phyloP scores from a whole-genome alignment of 345 rosid species.

The Gossypioides kirkii region DNA sequence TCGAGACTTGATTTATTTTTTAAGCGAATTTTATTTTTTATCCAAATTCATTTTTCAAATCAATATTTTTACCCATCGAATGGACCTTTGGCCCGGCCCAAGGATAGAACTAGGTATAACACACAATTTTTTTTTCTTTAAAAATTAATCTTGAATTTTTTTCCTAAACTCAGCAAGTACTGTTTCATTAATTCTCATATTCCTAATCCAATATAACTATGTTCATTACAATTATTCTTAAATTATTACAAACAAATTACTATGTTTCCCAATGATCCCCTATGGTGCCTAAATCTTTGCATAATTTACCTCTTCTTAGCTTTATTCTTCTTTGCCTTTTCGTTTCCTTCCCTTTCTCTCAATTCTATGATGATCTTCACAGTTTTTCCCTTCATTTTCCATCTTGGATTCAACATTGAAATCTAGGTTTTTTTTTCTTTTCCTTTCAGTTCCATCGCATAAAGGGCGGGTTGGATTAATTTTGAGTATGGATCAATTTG shows the following conservation, averaged over 20 bases:
- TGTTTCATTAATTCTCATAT: background rate
- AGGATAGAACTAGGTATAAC: fast-evolving
- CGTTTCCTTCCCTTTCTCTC: constrained; percentile 8
- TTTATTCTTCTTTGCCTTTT: constrained; percentile 19
- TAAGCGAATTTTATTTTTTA: too few relatives aligned
- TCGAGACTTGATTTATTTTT: too few relatives aligned
- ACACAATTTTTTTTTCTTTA: background rate
- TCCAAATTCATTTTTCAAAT: fast-evolving
- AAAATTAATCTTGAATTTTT: constrained; percentile 15
- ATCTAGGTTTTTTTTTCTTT: constrained; percentile 3
- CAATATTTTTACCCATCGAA: too few relatives aligned
- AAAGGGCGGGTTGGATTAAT: too few relatives aligned
- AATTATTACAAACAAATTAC: constrained; percentile 31
- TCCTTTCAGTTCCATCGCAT: too few relatives aligned
- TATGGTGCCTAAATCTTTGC: constrained; percentile 8
- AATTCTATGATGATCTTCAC: background rate
- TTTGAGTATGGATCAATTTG: too few relatives aligned
- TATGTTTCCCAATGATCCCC: constrained; percentile 18
- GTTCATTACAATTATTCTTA: constrained; percentile 32
- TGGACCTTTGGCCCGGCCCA: fast-evolving
- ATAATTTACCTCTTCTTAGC: constrained; percentile 23
- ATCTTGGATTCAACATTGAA: constrained; percentile 9
- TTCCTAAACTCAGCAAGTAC: constrained; percentile 15
- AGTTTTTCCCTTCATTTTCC: constrained; percentile 9
- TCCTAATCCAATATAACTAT: constrained; percentile 21